Conservation (phyloP, 805 yeast genomes). For the Saccharomycopsis fibuligera region DNA sequence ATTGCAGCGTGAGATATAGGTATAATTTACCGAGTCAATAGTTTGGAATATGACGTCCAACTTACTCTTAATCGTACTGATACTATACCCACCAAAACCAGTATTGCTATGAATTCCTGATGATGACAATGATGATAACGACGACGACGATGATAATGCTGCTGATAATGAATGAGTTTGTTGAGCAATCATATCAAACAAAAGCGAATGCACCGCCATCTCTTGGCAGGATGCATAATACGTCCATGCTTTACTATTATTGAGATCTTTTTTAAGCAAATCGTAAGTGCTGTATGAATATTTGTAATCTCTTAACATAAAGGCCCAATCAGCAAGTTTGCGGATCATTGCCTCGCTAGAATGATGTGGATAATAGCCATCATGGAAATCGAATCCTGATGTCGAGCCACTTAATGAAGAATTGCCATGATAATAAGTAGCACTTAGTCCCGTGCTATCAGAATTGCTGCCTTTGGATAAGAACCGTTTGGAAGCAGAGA, state of each 20-base stretch:
- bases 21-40: conserved; percentile 67
- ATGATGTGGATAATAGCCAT: conserved; percentile 53
- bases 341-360: conserved; percentile 70
- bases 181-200: conserved; percentile 42
- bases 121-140: conserved; percentile 38
- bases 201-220: conserved; percentile 68
- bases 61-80: conserved; percentile 39
- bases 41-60: conserved; percentile 51
- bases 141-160: conserved; percentile 37
- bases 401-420: conserved; percentile 24
- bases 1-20: conserved; percentile 66
- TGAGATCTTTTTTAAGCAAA: conserved; percentile 67
- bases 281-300: conserved; percentile 82
- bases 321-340: conserved; percentile 86
- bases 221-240: conserved; percentile 83
- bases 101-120: conserved; percentile 31
- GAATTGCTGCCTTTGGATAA: conserved; percentile 26
- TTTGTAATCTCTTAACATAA: conserved; percentile 85
- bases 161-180: conserved; percentile 25
- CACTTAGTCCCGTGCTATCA: conserved; percentile 6
- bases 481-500: conserved; percentile 31
- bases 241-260: conserved; percentile 72
- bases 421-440: conserved; percentile 16
- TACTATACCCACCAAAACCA: conserved; percentile 33
- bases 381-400: conserved; percentile 34